A percentile compares a stretch with the other conserved stretches of the same genome.
Evolutionary conservation across 805 yeast genomes (phyloP).

Genomic region (Yarrowia keelungensis): DNA sequence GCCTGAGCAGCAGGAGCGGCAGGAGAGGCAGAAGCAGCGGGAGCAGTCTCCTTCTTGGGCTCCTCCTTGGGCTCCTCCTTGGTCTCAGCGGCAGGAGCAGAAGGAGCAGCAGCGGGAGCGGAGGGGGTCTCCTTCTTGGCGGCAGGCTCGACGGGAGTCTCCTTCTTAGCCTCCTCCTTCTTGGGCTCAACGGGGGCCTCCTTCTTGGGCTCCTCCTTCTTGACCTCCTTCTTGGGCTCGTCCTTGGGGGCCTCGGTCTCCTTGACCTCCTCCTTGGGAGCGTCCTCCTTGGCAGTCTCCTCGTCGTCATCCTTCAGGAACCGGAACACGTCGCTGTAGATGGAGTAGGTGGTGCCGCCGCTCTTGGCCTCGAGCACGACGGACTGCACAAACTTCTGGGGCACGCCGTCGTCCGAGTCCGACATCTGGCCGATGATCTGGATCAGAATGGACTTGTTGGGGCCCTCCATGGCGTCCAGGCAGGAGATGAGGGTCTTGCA

Average conservation of each 20-base stretch:
- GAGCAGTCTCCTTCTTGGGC: slow-evolving; percentile 4
- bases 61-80: slow-evolving; percentile 26
- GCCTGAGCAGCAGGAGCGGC: slow-evolving; percentile 17
- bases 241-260: slow-evolving; percentile 10
- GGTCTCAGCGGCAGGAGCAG: background rate
- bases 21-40: background rate
- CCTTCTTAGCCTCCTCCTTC: slow-evolving; percentile 16
- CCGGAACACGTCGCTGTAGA: slow-evolving; percentile 52
- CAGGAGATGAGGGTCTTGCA: slow-evolving; percentile 51
- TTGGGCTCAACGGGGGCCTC: background rate
- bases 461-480: slow-evolving; percentile 50
- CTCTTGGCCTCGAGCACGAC: slow-evolving; percentile 47
- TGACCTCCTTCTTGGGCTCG: slow-evolving; percentile 16
- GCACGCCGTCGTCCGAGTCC: slow-evolving; percentile 46
- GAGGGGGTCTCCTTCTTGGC: background rate
- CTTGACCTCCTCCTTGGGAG: slow-evolving; percentile 4
- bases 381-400: slow-evolving; percentile 53
- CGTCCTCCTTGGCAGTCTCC: slow-evolving; percentile 40
- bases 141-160: slow-evolving; percentile 30
- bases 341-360: slow-evolving; percentile 48
- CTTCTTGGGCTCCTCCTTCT: slow-evolving; percentile 6
- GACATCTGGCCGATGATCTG: slow-evolving; percentile 55
- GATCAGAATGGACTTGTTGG: slow-evolving; percentile 49
- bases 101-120: slow-evolving; percentile 16
- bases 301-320: slow-evolving; percentile 49